Evolutionary conservation across 257 asterid species (phyloP), one percentile per base, ranked within the genome.

Genomic region (Nicotiana knightiana): DNA sequence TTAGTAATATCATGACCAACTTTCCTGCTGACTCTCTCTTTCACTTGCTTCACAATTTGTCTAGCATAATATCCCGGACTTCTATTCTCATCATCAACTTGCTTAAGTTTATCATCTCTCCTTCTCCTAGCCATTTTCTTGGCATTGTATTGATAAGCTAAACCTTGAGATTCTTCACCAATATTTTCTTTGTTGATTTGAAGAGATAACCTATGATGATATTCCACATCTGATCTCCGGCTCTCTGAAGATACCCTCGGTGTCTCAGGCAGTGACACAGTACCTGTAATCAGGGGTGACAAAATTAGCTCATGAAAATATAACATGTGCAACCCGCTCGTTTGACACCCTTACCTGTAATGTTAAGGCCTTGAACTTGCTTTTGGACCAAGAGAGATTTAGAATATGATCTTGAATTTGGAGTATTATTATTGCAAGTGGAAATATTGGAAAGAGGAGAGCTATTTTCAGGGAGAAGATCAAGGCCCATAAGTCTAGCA

Each of bases 401-500:
- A 39, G 9, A 39, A 39, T 39, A 9, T 39, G 46, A 39, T 75
- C 39, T 66, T 61, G 70, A 79, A 87, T 16, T 80, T 86, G 51
- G 59, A 18, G 78, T 43, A 16, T 84, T 75, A 16, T 84, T 75
- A 8, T n/a, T 77, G 67, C 64, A 51, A 58, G 83, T 80, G 5
- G 90, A 85, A 26, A 82, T 39, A 39, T 39, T 39, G 70, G 77
- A 76, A 1, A 91, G 90, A 10, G 97, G 92, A 6, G 93, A 88
- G 80, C 12, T 83, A 66, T 62, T 65, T 33, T 92, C 92, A 17
- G 98, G 97, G 17, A 94, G 94, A 17, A 91, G 86, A 84, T 93
- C 98, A 13, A 95, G 93, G 13, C 99, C 99, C 99, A 95, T 95
- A 0, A 95, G 91, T 83, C 98, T 91, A n/a, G 99, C 99, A 24